Evolutionary conservation across 2,329 filamentous ascomycete genomes (phyloP).

Genomic region (Myriosclerotinia curreyana): DNA sequence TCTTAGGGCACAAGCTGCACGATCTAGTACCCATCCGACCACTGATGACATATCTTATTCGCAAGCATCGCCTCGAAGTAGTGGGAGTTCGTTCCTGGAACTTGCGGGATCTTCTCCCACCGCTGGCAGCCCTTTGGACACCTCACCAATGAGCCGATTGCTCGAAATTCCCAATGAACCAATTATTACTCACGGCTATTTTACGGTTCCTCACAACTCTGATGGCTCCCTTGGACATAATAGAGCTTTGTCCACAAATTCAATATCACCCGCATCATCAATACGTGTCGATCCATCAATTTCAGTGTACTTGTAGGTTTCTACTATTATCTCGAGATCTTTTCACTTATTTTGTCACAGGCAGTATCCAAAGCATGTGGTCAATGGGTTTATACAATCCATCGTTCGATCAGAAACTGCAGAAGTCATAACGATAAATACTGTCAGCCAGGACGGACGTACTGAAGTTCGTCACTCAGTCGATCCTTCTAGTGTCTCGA

Average conservation of each 20-base stretch:
- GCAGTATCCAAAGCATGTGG: constrained; percentile 22
- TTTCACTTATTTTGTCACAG: constrained; percentile 5
- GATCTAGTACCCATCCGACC: neutral
- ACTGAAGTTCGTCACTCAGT: constrained; percentile 28
- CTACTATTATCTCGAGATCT: neutral
- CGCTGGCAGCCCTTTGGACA: neutral
- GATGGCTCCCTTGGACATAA: constrained; percentile 15
- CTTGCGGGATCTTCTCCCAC: neutral
- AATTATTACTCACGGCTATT: constrained; percentile 19
- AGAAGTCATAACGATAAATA: constrained; percentile 26
- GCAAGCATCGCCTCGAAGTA: constrained; percentile 6
- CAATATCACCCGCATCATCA: constrained; percentile 22
- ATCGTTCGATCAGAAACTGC: constrained; percentile 25
- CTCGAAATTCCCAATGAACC: constrained; percentile 21
- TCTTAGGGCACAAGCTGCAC: constrained; percentile 1
- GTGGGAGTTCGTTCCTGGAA: constrained; percentile 38
- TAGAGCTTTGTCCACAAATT: constrained; percentile 26
- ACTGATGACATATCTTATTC: neutral
- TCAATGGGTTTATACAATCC: constrained; percentile 24
- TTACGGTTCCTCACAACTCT: constrained; percentile 1
- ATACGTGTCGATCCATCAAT: constrained; percentile 23
- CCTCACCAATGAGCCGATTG: constrained; percentile 18
- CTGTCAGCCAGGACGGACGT: constrained; percentile 23
- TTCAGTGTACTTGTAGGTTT: constrained; percentile 25
- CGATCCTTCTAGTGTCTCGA: constrained; percentile 20